These are phyloP conservation scores for Trichosporon sp. DNA, from an alignment of 1,284 basidiomycete genomes.

Conservation along the genomic window DNA sequence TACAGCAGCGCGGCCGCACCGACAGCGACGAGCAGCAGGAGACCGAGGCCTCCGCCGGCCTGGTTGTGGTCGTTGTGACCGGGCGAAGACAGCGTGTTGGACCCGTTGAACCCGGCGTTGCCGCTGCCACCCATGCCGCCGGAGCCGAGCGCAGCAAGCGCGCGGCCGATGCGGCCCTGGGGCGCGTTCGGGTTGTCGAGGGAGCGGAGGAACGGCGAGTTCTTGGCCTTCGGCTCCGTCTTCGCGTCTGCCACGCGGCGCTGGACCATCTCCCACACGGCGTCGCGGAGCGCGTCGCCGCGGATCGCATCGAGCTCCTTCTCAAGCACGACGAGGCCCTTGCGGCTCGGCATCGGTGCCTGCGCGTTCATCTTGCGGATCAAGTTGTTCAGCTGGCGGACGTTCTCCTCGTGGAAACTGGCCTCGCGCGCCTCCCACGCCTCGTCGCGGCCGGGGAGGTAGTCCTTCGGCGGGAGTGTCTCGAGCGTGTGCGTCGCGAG, in stretches of 20 bases:
- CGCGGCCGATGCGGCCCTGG: not conserved
- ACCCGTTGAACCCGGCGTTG: conserved; percentile 7
- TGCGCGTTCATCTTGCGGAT: conserved; percentile 73
- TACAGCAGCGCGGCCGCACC: conserved; percentile 28
- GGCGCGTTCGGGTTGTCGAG: not conserved
- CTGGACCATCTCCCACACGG: conserved; percentile 40
- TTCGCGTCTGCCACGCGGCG: conserved; percentile 12
- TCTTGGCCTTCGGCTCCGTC: not conserved
- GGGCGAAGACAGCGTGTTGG: conserved; percentile 1
- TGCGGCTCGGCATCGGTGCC: conserved; percentile 68
- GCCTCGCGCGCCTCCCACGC: conserved; percentile 70
- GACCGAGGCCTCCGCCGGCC: conserved; percentile 23
- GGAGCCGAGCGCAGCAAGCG: not conserved
- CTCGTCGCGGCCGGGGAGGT: conserved; percentile 59
- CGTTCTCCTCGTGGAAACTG: conserved; percentile 64
- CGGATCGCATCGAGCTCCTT: conserved; percentile 61
- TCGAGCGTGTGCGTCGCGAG: conserved; percentile 52
- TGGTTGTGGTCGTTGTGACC: conserved; percentile 1
- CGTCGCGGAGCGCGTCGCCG: conserved; percentile 49
- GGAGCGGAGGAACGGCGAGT: not conserved
- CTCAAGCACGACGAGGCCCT: conserved; percentile 58
- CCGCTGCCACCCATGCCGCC: conserved; percentile 13
- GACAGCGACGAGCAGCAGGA: conserved; percentile 27
- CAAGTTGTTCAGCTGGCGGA: conserved; percentile 67
- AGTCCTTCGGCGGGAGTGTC: conserved; percentile 48